Evolutionary conservation across 306 rosid genomes (phyloP), one percentile per base, ranked within the genome.

Genomic region (apple (Malus domestica)): DNA sequence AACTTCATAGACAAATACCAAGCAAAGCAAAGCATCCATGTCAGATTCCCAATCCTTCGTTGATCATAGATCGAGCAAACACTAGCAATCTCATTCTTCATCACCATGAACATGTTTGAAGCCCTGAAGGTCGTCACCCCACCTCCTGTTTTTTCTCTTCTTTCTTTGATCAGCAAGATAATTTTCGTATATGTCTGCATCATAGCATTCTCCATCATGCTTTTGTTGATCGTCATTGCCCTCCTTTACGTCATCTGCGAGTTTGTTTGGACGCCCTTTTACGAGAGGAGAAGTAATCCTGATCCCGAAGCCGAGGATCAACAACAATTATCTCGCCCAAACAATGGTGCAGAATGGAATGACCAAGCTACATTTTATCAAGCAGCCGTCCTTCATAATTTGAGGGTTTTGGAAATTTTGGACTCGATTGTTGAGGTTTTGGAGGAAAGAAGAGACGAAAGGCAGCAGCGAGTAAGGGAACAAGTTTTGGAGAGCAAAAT

Each of bases 171-270:
- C 6, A 30, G 64, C 13, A 33, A 49, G 18, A 23, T 79, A 13
- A 19, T 79, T 22, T 27, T 76, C 19, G 40, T 79, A 67, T 72
- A 75, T 30, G 33, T 79, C 67, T 40, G 73, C 80, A 83, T 83
- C 51, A 23, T 76, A 44, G 68, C 70, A 9, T 79, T 79, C 75
- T 57, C 80, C 2, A 64, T 83, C 33, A 32, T 66, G 15, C 33
- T 73, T 20, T 65, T 83, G 3, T 62, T 74, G 38, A 14, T 73
- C 70, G 64, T 79, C 11, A 75, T 79, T 10, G 27, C 76, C 35
- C 27, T 57, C 69, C 69, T 76, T 66, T 76, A 71, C 35, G 0
- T 79, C 60, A 4, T 71, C 22, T 79, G 71, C 35, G 52, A 71
- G 4, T 63, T 54, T 29, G 13, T 83, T 1, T 14, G 22, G 33